Evolutionary conservation across 1,284 basidiomycete genomes (phyloP).

Genomic region (Singerocomus inundabilis): DNA sequence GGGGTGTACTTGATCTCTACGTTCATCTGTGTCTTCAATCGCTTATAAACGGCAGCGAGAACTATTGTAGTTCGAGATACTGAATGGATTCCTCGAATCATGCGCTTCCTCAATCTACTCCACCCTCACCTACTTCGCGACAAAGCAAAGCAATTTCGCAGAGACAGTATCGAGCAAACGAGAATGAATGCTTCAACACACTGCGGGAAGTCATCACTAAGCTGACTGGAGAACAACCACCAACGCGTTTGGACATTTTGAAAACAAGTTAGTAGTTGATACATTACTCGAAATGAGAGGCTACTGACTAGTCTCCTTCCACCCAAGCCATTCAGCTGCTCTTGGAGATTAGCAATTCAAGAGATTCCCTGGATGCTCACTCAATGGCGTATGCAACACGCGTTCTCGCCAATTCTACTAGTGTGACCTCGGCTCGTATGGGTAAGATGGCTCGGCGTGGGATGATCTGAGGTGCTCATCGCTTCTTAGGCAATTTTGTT

Average conservation of each 20-base stretch:
- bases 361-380: not conserved
- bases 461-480: constrained; percentile 2
- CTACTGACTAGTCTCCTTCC: not conserved
- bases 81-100: not conserved
- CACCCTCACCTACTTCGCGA: not conserved
- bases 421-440: not conserved
- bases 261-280: constrained; percentile 13
- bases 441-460: constrained; percentile 6
- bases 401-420: not conserved
- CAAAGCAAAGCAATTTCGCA: constrained; percentile 16
- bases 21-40: too few species aligned
- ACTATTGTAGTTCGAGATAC: not conserved
- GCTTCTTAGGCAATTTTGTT: constrained; percentile 1
- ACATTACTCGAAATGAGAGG: not conserved
- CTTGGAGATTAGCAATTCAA: not conserved
- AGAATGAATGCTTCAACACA: constrained; percentile 16
- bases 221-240: constrained; percentile 15
- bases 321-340: constrained; percentile 14
- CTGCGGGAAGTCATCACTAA: constrained; percentile 16
- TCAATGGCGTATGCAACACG: not conserved
- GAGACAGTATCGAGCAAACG: constrained; percentile 22
- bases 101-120: not conserved
- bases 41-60: too few species aligned
- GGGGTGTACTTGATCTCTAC: too few species aligned
- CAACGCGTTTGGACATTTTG: constrained; percentile 25